A percentile compares a stretch with the other conserved stretches of the same genome.
phyloP scores from a whole-genome alignment of 2,329 filamentous ascomycete genomes.

The Aspergillus bombycis region DNA sequence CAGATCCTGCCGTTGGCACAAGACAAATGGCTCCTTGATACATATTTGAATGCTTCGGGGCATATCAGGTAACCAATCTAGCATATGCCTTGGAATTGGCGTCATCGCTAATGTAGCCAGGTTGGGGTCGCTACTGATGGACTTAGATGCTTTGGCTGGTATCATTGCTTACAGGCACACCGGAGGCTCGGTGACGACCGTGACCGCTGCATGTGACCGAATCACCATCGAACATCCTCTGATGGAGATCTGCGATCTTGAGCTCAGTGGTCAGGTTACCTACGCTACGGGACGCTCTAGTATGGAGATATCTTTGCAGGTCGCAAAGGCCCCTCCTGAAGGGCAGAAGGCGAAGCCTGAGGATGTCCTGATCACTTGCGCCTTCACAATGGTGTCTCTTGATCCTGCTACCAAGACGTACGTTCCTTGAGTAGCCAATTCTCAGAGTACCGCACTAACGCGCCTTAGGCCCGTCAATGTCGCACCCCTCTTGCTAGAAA shows the following conservation, averaged over 20 bases:
- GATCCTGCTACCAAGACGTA: constrained; percentile 68
- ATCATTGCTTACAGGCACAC: constrained; percentile 76
- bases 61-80: constrained; percentile 62
- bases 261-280: constrained; percentile 69
- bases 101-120: constrained; percentile 34
- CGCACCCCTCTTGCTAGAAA: constrained; percentile 64
- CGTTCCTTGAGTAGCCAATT: constrained; percentile 11
- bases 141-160: constrained; percentile 75
- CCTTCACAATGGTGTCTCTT: constrained; percentile 77
- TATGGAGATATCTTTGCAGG: constrained; percentile 74
- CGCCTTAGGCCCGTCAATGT: constrained; percentile 61
- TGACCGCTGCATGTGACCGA: constrained; percentile 66
- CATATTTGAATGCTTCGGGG: constrained; percentile 75
- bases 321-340: constrained; percentile 66
- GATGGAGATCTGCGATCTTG: constrained; percentile 76
- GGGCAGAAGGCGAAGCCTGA: constrained; percentile 60
- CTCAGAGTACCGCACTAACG: background rate
- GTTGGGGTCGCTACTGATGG: constrained; percentile 76
- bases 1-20: constrained; percentile 69
- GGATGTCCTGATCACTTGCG: constrained; percentile 70
- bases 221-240: constrained; percentile 71
- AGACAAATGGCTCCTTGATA: constrained; percentile 77
- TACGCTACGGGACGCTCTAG: constrained; percentile 74
- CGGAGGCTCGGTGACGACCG: constrained; percentile 64
- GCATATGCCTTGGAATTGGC: background rate